Base-by-base conservation (phyloP, 2,329 filamentous ascomycete genomes). In the Herpotrichia juniperi region DNA sequence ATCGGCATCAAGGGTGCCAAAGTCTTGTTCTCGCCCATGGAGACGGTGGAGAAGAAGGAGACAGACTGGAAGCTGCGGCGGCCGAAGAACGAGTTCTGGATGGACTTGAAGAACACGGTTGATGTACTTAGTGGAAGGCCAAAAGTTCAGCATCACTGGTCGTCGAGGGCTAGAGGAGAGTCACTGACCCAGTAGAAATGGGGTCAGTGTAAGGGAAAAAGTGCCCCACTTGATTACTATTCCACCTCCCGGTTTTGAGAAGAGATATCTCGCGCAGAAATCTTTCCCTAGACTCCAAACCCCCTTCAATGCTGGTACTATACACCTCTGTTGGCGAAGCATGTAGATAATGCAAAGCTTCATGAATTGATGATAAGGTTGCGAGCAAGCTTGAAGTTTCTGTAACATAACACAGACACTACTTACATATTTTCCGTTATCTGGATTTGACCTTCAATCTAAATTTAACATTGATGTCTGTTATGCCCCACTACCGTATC, bases 41-140 rank as follows among this genome's bases (percentile, higher is more conserved):
- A 87, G 65, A 83, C 85, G 37, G 82, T 97, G 8, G 94, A 97
- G 78, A 84, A 85, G 61, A 84, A 85, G 21, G 90, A 93, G 67
- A 97, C 94, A 3, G 93, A 99, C 78, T 99, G 94, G 94, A 85
- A 87, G 59, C 92, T 96, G 74, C 83, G 94, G 45, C 82, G 94
- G 45, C 93, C 94, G 42, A 90, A 86, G 76, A 77, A 86, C 48
- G 90, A 94, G 62, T 93, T 91, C 79, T 99, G 94, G 94, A 79
- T 90, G 64, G 81, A 81, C 44, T 79, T 96, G 73, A 90, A 91
- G 75, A 81, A 87, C 44, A 85, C 91, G 24, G 93, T 96, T 2
- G 90, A 99, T 72, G 88, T 91, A 28, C 78, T 99, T 26, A 37
- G 26, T 35, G 49, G 49, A 7, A 24, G 49, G 17, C 48, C 42